A percentile compares a stretch with the other conserved stretches of the same genome.
phyloP scores from a whole-genome alignment of 2,329 filamentous ascomycete species.

The Xylariaceae sp. region DNA sequence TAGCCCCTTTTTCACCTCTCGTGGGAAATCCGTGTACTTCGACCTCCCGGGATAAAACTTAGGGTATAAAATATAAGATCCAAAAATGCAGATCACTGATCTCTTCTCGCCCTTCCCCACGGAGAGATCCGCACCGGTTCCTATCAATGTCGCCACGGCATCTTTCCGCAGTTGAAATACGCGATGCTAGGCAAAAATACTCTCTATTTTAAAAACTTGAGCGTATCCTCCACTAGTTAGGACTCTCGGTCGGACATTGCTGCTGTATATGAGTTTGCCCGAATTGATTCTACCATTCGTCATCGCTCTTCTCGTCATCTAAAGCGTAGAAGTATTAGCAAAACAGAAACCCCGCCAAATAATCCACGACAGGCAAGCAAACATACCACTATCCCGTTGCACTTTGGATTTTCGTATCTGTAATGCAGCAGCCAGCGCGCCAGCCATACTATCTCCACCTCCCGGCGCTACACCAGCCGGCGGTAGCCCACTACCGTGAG shows the following conservation, averaged over 20 bases:
- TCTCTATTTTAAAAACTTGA: too few relatives aligned
- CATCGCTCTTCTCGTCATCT: conserved; percentile 76
- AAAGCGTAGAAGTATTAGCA: conserved; percentile 12
- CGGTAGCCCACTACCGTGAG: conserved; percentile 48
- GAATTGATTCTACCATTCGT: conserved; percentile 59
- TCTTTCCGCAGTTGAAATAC: too few relatives aligned
- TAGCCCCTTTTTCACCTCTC: too few relatives aligned
- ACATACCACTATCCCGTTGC: conserved; percentile 89
- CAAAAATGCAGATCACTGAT: too few relatives aligned
- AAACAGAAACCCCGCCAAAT: too few relatives aligned
- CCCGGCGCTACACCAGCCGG: conserved; percentile 48
- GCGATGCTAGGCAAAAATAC: too few relatives aligned
- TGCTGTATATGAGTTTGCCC: conserved; percentile 18
- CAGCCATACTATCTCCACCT: conserved; percentile 67
- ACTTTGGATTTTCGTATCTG: conserved; percentile 90
- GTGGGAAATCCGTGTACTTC: too few relatives aligned
- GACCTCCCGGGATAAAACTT: too few relatives aligned
- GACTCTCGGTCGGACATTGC: conserved; percentile 9
- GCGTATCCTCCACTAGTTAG: conserved; percentile 15
- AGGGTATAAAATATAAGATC: too few relatives aligned
- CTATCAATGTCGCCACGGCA: too few relatives aligned
- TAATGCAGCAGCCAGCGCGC: conserved; percentile 73
- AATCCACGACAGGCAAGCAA: conserved; percentile 6
- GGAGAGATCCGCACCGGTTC: too few relatives aligned
- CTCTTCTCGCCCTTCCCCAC: too few relatives aligned